Conservation (phyloP, 306 rosid species). For the Aeschynomene evenia region DNA sequence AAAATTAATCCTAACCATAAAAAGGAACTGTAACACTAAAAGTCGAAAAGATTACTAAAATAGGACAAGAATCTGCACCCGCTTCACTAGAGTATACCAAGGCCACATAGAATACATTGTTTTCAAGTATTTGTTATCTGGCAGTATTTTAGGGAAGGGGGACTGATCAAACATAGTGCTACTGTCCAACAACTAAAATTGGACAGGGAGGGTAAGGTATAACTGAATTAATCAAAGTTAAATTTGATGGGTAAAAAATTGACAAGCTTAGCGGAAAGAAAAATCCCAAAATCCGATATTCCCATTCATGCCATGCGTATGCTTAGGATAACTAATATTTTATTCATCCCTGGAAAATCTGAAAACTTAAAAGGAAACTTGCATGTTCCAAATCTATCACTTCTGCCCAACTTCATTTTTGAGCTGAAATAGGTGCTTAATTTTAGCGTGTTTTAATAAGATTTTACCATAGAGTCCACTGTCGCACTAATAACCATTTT, state of each 20-base stretch:
- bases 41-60: not conserved
- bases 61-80: not conserved
- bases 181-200: not conserved
- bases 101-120: not conserved
- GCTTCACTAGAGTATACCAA: not conserved
- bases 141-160: not conserved
- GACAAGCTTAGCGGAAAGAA: not conserved
- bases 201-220: not conserved
- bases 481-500: not conserved
- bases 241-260: not conserved
- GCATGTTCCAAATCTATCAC: not conserved
- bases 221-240: not conserved
- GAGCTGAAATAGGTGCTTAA: not conserved
- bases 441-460: not conserved
- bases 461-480: not conserved
- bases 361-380: not conserved
- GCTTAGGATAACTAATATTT: not conserved
- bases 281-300: not conserved
- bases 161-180: not conserved
- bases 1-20: not conserved
- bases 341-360: not conserved
- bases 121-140: not conserved
- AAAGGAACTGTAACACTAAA: not conserved
- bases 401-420: not conserved
- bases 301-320: not conserved